phyloP scores from a whole-genome alignment of 1,284 basidiomycete species.

The Amylostereum areolatum region DNA sequence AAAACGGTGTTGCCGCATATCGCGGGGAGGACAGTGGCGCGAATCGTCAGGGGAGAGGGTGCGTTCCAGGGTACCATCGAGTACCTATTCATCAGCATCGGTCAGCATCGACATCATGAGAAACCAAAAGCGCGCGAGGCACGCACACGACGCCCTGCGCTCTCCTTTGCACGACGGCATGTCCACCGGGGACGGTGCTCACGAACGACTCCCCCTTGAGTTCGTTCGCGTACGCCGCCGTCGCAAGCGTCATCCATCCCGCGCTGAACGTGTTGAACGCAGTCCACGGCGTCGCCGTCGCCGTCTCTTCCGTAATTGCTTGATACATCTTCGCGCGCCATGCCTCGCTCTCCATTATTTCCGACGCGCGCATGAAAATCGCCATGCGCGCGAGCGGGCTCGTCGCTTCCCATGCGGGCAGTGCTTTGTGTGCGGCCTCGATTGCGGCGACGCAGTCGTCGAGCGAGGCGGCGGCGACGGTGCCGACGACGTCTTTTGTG shows the following conservation, averaged over 20 bases:
- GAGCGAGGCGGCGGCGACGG: constrained; percentile 36
- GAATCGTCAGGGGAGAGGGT: constrained; percentile 37
- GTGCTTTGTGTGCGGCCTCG: constrained; percentile 39
- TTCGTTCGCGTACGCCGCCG: constrained; percentile 15
- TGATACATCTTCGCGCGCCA: constrained; percentile 32
- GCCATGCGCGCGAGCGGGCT: constrained; percentile 32
- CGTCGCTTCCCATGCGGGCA: constrained; percentile 41
- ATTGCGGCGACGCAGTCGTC: constrained; percentile 44
- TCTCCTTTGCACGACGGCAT: constrained; percentile 24
- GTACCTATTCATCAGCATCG: constrained; percentile 8
- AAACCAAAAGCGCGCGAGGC: background rate
- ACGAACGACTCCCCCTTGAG: constrained; percentile 26
- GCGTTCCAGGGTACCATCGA: constrained; percentile 35
- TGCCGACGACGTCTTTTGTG: constrained; percentile 34
- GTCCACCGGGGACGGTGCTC: constrained; percentile 22
- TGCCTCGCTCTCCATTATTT: constrained; percentile 33
- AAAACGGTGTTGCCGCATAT: constrained; percentile 63
- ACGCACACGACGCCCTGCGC: constrained; percentile 28
- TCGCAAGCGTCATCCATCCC: constrained; percentile 9
- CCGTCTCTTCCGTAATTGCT: constrained; percentile 33
- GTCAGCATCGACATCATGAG: constrained; percentile 7
- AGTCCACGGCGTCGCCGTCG: constrained; percentile 22
- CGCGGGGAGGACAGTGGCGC: constrained; percentile 48
- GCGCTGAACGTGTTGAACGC: constrained; percentile 13
- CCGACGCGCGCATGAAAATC: constrained; percentile 41